Evolutionary conservation across 1,139 yeast species (phyloP).

Genomic region (Geotrichum histeridarum): DNA sequence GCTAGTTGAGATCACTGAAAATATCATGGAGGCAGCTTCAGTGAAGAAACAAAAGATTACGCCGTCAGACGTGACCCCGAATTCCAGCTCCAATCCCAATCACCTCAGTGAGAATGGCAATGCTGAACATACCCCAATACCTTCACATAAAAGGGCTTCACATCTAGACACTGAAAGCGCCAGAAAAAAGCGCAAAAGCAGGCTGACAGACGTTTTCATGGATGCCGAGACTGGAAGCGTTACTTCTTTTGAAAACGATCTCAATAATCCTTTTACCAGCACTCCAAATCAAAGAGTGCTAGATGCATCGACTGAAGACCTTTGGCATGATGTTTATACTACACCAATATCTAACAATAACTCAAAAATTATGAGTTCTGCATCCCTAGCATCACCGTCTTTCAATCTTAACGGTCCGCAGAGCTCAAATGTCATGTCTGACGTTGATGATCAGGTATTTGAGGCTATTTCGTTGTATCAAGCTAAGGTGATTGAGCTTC

Average conservation of each 20-base stretch:
- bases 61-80: neutral
- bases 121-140: neutral
- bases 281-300: neutral
- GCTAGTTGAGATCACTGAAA: neutral
- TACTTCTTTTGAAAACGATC: neutral
- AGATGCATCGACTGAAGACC: neutral
- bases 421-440: neutral
- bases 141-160: neutral
- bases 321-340: too few species aligned
- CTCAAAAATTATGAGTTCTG: neutral
- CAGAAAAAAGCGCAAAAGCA: neutral
- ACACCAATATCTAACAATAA: too few species aligned
- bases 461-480: slow-evolving; percentile 9
- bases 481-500: slow-evolving; percentile 12
- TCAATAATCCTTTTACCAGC: neutral
- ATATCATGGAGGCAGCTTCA: neutral
- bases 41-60: neutral
- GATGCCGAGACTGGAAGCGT: neutral
- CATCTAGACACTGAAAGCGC: neutral
- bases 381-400: neutral
- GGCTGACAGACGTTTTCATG: neutral
- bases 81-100: neutral
- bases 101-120: neutral
- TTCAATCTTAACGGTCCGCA: neutral
- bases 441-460: slow-evolving; percentile 4